Conservation (phyloP, 208 protist genomes). For the Novymonas esmeraldas region DNA sequence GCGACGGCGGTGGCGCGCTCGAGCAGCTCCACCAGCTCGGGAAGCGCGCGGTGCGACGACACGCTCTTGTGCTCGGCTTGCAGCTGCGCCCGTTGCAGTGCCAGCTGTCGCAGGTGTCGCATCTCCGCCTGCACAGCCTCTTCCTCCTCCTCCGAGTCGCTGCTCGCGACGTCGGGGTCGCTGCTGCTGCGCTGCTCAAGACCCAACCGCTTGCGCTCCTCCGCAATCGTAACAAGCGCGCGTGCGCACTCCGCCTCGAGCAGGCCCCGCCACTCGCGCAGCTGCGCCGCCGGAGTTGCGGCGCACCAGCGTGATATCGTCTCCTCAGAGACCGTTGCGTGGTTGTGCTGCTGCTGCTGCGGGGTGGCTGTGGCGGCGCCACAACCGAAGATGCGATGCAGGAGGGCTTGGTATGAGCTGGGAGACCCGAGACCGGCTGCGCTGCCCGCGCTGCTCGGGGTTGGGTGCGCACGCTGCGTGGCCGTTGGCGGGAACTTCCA, state of each 20-base stretch:
- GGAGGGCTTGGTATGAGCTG: slow-evolving; percentile 11
- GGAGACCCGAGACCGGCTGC: background rate
- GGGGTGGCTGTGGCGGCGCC: background rate
- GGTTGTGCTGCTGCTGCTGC: slow-evolving; percentile 2
- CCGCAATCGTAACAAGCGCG: background rate
- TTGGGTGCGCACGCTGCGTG: background rate
- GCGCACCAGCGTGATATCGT: slow-evolving; percentile 12
- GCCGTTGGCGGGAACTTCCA: slow-evolving; percentile 67
- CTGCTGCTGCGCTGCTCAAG: background rate
- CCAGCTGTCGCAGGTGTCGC: background rate
- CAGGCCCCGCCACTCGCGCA: slow-evolving; percentile 5
- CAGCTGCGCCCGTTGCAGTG: slow-evolving; percentile 11
- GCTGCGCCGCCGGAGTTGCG: background rate
- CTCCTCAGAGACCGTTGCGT: background rate
- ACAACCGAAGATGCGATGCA: slow-evolving; percentile 6
- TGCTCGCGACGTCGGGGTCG: background rate
- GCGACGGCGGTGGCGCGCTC: slow-evolving; percentile 32
- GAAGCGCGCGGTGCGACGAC: slow-evolving; percentile 3
- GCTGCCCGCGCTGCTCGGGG: background rate
- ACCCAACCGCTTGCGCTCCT: slow-evolving; percentile 3
- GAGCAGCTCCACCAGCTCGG: slow-evolving; percentile 33
- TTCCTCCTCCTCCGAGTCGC: slow-evolving; percentile 4
- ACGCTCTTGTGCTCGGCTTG: slow-evolving; percentile 12
- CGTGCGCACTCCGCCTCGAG: background rate
- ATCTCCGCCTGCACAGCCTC: slow-evolving; percentile 2